Evolutionary conservation across 306 rosid genomes (phyloP).

Genomic region (Cucumis hystrix): DNA sequence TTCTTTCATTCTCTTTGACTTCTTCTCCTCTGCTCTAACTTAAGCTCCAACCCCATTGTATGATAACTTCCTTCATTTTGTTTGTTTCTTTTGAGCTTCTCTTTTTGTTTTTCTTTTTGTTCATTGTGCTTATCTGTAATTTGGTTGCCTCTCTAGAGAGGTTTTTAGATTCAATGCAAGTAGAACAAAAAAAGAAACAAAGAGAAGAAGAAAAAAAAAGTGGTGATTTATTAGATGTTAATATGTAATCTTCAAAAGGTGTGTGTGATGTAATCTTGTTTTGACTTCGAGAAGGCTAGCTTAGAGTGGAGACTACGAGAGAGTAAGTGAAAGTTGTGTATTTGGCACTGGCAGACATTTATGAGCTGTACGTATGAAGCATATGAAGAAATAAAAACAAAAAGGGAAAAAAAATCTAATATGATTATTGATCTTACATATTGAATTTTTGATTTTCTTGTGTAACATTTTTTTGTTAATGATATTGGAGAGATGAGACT

Average conservation of each 20-base stretch:
- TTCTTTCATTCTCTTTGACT: background rate
- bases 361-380: background rate
- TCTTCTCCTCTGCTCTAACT: constrained; percentile 5
- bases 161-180: background rate
- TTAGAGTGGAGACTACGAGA: background rate
- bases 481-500: background rate
- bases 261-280: background rate
- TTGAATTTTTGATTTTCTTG: background rate
- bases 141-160: background rate
- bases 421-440: background rate
- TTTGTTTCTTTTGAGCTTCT: background rate
- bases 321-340: background rate
- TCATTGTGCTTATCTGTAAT: constrained; percentile 19
- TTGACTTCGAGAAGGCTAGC: background rate
- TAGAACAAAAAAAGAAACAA: background rate
- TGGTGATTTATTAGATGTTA: constrained; percentile 1
- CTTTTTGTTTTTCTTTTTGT: background rate
- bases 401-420: background rate
- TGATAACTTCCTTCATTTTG: constrained; percentile 20
- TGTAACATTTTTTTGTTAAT: background rate
- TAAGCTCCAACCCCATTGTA: constrained; percentile 15
- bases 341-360: background rate
- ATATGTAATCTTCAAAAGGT: background rate
- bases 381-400: background rate
- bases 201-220: background rate